phyloP scores from a whole-genome alignment of 768 basidiomycete species.

The Leccinum broughii region DNA sequence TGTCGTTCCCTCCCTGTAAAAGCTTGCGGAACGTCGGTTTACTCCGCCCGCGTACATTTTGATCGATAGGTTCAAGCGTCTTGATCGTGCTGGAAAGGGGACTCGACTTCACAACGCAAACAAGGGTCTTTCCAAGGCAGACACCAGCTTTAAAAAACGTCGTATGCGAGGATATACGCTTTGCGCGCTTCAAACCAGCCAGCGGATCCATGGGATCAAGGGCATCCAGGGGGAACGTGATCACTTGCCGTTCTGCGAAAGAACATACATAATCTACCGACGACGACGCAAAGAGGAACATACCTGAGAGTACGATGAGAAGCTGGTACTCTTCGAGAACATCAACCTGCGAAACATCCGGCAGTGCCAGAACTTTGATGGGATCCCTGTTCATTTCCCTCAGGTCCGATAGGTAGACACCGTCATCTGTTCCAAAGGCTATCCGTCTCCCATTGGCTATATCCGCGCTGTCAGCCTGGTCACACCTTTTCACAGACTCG shows the following conservation, averaged over 20 bases:
- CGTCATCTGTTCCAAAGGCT: slow-evolving; percentile 97
- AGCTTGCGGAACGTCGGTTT: slow-evolving; percentile 96
- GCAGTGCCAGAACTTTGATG: slow-evolving; percentile 82
- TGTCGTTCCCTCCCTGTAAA: slow-evolving; percentile 93
- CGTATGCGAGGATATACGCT: slow-evolving; percentile 93
- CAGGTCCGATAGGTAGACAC: slow-evolving; percentile 92
- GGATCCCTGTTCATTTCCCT: slow-evolving; percentile 77
- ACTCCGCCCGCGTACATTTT: slow-evolving; percentile 70
- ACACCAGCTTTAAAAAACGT: slow-evolving; percentile 97
- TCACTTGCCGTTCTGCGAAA: slow-evolving; percentile 82
- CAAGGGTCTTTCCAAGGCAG: slow-evolving; percentile 87
- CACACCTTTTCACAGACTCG: not conserved
- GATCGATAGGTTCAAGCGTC: slow-evolving; percentile 94
- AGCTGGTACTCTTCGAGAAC: slow-evolving; percentile 95
- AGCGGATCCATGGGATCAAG: slow-evolving; percentile 88
- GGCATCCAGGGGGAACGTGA: slow-evolving; percentile 94
- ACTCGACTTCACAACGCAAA: slow-evolving; percentile 97
- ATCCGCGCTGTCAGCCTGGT: slow-evolving; percentile 8
- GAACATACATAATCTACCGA: slow-evolving; percentile 1
- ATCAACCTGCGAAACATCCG: slow-evolving; percentile 93
- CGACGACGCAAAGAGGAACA: slow-evolving; percentile 17
- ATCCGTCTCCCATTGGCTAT: slow-evolving; percentile 80
- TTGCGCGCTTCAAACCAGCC: slow-evolving; percentile 89
- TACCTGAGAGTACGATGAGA: slow-evolving; percentile 97
- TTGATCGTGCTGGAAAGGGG: slow-evolving; percentile 97